Conservation (phyloP, 176 grass and related monocot species). For the Saccharum officinarum region DNA sequence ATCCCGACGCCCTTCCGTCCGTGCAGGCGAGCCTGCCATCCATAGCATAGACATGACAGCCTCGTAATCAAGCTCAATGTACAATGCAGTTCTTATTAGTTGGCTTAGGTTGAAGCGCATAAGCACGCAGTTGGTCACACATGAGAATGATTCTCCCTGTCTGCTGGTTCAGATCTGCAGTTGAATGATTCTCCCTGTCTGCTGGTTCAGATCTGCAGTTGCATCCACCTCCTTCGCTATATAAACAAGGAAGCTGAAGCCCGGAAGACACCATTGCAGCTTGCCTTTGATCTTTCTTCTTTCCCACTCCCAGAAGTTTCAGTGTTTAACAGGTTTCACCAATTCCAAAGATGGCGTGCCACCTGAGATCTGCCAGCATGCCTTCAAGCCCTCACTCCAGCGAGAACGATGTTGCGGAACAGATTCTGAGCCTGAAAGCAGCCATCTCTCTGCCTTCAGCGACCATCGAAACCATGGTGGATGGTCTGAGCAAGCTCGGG, state of each 20-base stretch:
- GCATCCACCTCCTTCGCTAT: neutral
- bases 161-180: neutral
- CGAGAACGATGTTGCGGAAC: neutral
- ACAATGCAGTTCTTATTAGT: neutral
- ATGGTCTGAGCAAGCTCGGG: slow-evolving; percentile 16
- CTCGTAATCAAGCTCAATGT: neutral
- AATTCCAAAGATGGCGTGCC: slow-evolving; percentile 29
- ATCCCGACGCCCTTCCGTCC: neutral
- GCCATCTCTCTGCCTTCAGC: neutral
- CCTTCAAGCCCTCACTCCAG: slow-evolving; percentile 19
- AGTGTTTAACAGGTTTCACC: neutral
- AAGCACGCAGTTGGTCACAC: neutral
- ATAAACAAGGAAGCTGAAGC: neutral
- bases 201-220: neutral
- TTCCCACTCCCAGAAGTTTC: neutral
- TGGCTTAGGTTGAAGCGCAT: neutral
- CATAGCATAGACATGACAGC: slow-evolving; percentile 3
- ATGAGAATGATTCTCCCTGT: slow-evolving; percentile 17
- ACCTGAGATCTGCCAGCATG: slow-evolving; percentile 26
- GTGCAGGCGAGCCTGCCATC: neutral
- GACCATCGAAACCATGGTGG: neutral
- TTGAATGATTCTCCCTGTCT: slow-evolving; percentile 19
- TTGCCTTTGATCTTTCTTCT: slow-evolving; percentile 3
- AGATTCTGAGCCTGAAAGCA: slow-evolving; percentile 17
- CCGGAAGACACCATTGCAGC: neutral